Percentiles rank a stretch among this genome's conserved stretches.
These are phyloP conservation scores for Lophiostoma macrostomum DNA, from an alignment of 495 filamentous ascomycete species.

Conservation along the genomic window DNA sequence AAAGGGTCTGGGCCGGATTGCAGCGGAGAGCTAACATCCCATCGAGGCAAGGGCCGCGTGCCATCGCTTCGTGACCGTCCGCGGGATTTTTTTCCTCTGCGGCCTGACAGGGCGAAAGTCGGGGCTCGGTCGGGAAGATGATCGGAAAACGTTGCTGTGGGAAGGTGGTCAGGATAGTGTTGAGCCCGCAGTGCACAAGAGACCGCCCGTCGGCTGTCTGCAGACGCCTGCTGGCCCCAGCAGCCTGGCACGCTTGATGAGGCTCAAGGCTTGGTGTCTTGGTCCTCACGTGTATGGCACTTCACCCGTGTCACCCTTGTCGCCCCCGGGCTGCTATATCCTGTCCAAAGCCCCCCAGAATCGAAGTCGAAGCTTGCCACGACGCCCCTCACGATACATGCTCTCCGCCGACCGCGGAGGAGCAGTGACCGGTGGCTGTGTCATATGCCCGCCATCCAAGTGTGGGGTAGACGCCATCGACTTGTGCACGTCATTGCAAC, in stretches of 20 bases:
- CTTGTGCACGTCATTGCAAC: no score
- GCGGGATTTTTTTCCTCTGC: not conserved
- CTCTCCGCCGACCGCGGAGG: no score
- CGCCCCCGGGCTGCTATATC: no score
- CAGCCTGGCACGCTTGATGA: not conserved
- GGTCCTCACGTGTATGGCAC: no score
- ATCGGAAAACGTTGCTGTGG: not conserved
- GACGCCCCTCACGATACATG: no score
- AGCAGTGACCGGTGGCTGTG: no score
- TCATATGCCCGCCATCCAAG: no score
- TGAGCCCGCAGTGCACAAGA: not conserved
- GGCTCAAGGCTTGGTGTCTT: not conserved
- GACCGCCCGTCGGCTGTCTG: not conserved
- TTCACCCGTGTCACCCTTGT: no score
- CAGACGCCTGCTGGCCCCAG: not conserved
- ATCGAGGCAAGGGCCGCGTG: conserved; percentile 7
- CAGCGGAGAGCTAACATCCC: conserved; percentile 1
- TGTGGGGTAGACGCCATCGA: no score
- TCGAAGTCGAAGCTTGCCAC: no score
- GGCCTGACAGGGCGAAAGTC: not conserved
- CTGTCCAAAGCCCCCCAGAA: no score
- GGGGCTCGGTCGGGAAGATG: conserved; percentile 1
- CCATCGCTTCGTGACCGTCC: not conserved
- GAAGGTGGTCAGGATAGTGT: conserved; percentile 12
- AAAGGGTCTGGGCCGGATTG: conserved; percentile 6